phyloP scores from a whole-genome alignment of 768 basidiomycete species.

The Paxillus involutus region DNA sequence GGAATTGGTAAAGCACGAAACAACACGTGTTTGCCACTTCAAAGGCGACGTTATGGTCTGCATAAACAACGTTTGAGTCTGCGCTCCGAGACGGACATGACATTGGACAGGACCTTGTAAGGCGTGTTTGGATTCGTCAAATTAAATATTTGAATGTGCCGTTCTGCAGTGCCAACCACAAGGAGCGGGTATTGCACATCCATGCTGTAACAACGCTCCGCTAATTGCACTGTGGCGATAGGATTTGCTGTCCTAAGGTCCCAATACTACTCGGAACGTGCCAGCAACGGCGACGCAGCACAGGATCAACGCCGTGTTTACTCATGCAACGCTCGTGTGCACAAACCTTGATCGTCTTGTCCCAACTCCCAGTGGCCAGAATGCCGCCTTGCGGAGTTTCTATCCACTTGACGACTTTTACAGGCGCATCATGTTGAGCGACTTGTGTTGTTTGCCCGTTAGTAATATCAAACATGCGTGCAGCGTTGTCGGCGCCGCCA shows the following conservation, averaged over 20 bases:
- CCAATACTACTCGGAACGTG: conserved; percentile 70
- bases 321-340: background rate
- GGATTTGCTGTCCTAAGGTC: conserved; percentile 78
- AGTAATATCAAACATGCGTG: conserved; percentile 86
- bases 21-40: conserved; percentile 90
- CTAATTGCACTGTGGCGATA: conserved; percentile 76
- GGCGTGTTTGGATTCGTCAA: conserved; percentile 76
- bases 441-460: conserved; percentile 83
- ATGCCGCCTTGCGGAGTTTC: conserved; percentile 74
- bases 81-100: background rate
- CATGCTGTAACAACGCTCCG: conserved; percentile 88
- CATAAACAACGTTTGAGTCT: conserved; percentile 1
- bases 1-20: conserved; percentile 78
- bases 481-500: conserved; percentile 93
- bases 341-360: conserved; percentile 89
- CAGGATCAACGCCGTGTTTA: background rate
- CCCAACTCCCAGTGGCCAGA: conserved; percentile 95
- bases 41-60: conserved; percentile 84
- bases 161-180: conserved; percentile 92
- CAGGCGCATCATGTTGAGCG: conserved; percentile 87
- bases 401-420: conserved; percentile 80
- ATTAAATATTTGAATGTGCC: conserved; percentile 89
- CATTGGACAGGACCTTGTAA: conserved; percentile 58
- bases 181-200: conserved; percentile 80
- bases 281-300: background rate